Evolutionary conservation across 2,329 filamentous ascomycete genomes (phyloP).

Genomic region (Trematosphaeria pertusa): DNA sequence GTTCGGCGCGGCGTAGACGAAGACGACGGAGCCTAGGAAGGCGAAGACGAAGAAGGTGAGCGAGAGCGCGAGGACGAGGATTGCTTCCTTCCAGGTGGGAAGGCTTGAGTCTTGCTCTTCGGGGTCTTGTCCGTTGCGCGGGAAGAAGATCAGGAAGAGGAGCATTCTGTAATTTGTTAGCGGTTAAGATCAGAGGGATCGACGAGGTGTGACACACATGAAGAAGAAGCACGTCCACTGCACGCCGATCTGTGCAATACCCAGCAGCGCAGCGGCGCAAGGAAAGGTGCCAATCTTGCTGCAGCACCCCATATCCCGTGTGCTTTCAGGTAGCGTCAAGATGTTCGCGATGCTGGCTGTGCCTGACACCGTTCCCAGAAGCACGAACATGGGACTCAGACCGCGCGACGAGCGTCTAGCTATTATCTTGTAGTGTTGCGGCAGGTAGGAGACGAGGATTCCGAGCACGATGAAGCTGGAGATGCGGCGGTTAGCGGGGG

Average conservation of each 20-base stretch:
- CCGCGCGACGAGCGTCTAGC: conserved; percentile 85
- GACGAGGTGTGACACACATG: conserved; percentile 66
- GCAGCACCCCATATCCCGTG: conserved; percentile 85
- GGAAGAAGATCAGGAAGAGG: conserved; percentile 93
- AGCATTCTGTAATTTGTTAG: conserved; percentile 68
- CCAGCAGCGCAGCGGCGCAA: conserved; percentile 84
- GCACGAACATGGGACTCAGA: conserved; percentile 92
- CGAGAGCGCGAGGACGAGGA: conserved; percentile 75
- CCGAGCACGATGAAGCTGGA: conserved; percentile 78
- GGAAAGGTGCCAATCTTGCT: conserved; percentile 79
- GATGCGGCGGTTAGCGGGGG: conserved; percentile 21
- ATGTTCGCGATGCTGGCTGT: conserved; percentile 93
- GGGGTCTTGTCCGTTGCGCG: conserved; percentile 44
- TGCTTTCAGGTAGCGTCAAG: conserved; percentile 81
- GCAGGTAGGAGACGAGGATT: conserved; percentile 90
- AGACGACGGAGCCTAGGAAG: conserved; percentile 67
- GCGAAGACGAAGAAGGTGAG: conserved; percentile 77
- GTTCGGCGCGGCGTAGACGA: conserved; percentile 69
- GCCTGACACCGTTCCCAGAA: conserved; percentile 90
- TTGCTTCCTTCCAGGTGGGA: conserved; percentile 76
- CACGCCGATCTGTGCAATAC: conserved; percentile 87
- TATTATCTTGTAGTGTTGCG: conserved; percentile 93
- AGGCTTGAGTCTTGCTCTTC: conserved; percentile 41
- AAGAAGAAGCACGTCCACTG: conserved; percentile 92
- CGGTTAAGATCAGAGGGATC: neutral